phyloP scores from a whole-genome alignment of 2,329 filamentous ascomycete species.

The Colletotrichum phormii region DNA sequence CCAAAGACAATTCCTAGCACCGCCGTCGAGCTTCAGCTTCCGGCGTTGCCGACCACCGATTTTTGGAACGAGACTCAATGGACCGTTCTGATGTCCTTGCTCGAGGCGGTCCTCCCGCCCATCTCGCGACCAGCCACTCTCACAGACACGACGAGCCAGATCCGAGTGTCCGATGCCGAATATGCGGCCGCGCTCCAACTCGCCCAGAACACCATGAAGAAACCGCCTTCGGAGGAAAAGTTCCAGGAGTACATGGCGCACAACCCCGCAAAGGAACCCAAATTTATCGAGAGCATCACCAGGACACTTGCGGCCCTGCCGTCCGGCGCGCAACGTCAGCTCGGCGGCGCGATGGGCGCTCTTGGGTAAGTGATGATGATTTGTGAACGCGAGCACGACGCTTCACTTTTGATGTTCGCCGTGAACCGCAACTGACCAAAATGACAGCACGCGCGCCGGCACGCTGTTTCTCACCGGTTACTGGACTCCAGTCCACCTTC shows the following conservation, averaged over 20 bases:
- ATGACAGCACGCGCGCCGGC: constrained; percentile 69
- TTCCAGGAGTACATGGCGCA: constrained; percentile 66
- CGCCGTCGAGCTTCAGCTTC: constrained; percentile 20
- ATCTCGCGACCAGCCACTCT: constrained; percentile 57
- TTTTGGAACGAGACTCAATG: constrained; percentile 64
- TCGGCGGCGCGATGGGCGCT: constrained; percentile 53
- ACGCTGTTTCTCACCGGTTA: constrained; percentile 77
- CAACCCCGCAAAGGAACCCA: constrained; percentile 61
- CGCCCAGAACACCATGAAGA: constrained; percentile 49
- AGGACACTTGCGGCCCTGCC: constrained; percentile 54
- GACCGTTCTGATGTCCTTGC: constrained; percentile 63
- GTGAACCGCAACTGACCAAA: background rate
- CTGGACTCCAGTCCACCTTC: constrained; percentile 69
- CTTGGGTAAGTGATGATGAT: constrained; percentile 54
- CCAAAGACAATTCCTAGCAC: constrained; percentile 12
- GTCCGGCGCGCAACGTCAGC: constrained; percentile 44
- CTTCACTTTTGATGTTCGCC: background rate
- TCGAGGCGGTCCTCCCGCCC: constrained; percentile 71
- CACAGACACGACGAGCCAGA: constrained; percentile 53
- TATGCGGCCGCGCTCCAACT: constrained; percentile 59
- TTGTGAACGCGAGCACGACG: background rate
- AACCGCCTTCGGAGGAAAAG: constrained; percentile 53
- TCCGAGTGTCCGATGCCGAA: constrained; percentile 61
- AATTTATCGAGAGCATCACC: constrained; percentile 63
- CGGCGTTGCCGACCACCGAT: constrained; percentile 40